Conservation (phyloP, 2,329 filamentous ascomycete genomes). For the Setomelanomma holmii region DNA sequence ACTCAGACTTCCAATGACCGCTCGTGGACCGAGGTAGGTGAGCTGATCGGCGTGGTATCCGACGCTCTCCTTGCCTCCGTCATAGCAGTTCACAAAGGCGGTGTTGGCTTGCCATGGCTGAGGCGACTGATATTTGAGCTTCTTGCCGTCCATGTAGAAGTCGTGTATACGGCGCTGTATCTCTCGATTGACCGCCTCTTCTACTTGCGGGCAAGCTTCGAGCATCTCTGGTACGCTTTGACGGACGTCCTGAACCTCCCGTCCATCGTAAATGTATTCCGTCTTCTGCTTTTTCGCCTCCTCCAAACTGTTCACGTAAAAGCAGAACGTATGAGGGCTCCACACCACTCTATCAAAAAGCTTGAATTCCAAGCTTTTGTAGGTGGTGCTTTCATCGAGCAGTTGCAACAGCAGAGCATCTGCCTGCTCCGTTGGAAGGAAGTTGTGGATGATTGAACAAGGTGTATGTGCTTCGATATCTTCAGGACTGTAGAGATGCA, state of each 20-base stretch:
- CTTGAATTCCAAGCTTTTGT: conserved; percentile 76
- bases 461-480: conserved; percentile 86
- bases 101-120: conserved; percentile 82
- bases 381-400: conserved; percentile 74
- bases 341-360: conserved; percentile 87
- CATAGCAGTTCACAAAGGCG: conserved; percentile 94
- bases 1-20: conserved; percentile 88
- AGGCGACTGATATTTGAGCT: conserved; percentile 79
- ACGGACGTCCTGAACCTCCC: conserved; percentile 75
- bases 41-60: conserved; percentile 94
- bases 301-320: conserved; percentile 79
- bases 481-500: conserved; percentile 81
- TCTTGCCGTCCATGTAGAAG: conserved; percentile 72
- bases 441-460: conserved; percentile 92
- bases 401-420: conserved; percentile 78
- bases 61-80: conserved; percentile 79
- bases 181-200: conserved; percentile 77
- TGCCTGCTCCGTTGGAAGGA: conserved; percentile 75
- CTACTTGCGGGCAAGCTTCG: conserved; percentile 72
- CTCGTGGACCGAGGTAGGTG: conserved; percentile 87
- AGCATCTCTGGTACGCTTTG: conserved; percentile 77
- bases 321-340: conserved; percentile 82
- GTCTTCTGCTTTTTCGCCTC: conserved; percentile 74
- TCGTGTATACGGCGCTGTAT: conserved; percentile 73
- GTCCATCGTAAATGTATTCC: conserved; percentile 87